Evolutionary conservation across 257 asterid species (phyloP), one percentile per base, ranked within the genome.

Genomic region (Cruciata laevipes): DNA sequence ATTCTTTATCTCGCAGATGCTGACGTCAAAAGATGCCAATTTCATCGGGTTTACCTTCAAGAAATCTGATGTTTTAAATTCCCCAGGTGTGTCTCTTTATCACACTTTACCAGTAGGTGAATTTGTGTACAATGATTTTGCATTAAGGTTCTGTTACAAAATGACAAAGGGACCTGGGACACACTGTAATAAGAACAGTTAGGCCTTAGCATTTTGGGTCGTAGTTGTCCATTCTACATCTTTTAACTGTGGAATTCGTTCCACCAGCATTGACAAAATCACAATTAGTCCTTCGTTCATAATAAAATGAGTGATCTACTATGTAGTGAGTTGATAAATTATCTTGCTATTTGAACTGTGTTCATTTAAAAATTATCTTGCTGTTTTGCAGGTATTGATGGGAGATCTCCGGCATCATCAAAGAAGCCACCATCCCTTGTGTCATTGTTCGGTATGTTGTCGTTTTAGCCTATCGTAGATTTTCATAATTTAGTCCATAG

Each of bases 11-110:
- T 66, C 66, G 81, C 89, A 93, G 97, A 93, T 93, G 99, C 76
- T 93, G 66, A 89, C 97, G 49, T 93, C 99, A 16, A 93, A 90
- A 78, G 99, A 93, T 77, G 69, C 97, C 60, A 88, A 93, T 79
- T 93, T 93, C 62, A 93, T 93, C 61, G 97, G 99, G 64, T 93
- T 88, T 73, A 93, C 99, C 49, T 93, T 82, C 91, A 93, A 87
- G 91, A 93, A 93, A 80, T 93, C 96, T 0, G 96, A 93, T 75
- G 77, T 86, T 56, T 79, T 86, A 31, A 88, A 90, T 78, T 86
- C 99, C 69, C 83, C 97, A 82, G 96, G 93, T 92, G 75, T 6
- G 67, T 75, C 57, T 17, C 59, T 61, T 7, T 65, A 52, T 27
- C 3, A 9, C 51, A 35, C 37, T 4, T 47, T 24, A 59, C 42